Evolutionary conservation across 305 asterid genomes (phyloP), one percentile per base, ranked within the genome.

Genomic region (Fraxinus sp.): DNA sequence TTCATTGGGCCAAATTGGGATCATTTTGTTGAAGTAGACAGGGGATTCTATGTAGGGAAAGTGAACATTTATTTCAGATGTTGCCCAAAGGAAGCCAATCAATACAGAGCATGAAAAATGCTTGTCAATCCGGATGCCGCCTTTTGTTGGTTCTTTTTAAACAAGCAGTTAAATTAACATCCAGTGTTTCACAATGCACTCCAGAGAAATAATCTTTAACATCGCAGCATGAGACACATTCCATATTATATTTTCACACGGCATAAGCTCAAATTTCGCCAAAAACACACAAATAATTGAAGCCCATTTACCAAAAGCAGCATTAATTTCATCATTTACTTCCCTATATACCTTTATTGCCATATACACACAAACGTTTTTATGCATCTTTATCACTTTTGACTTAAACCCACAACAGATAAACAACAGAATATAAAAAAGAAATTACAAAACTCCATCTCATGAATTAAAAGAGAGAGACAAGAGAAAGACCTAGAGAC

Each of bases 401-500:
- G 72, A 52, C 74, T 55, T 1, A 71, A 44, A n/a, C 37, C 8
- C 13, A 62, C 26, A 36, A 66, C 26, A 36, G 44, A 44, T 36
- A 66, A 52, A 8, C 4, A 70, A 30, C 3, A 64, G 79, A 1
- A 74, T 30, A 0, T 73, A 39, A 18, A 9, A n/a, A 62, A 16
- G 62, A 79, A 26, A 46, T 26, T 52, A 66, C 36, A 66, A 10
- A 8, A 73, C 24, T 26, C 30, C 5, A 39, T 52, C 79, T 39
- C 64, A 41, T 66, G 5, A 30, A 75, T 28, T 30, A 84, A 76
- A 84, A 30, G 20, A n/a, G 22, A 57, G 68, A n/a, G 30, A 28
- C 64, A 52, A 3, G 64, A 62, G n/a, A 11, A 20, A 78, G n/a
- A 88, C 91, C 91, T 85, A 3, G 87, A 85, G 82, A 74, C 14